A percentile compares a stretch with the other conserved stretches of the same genome.
Conservation (phyloP, 192 early-diverging fungal species). For the Backusella australiensis region DNA sequence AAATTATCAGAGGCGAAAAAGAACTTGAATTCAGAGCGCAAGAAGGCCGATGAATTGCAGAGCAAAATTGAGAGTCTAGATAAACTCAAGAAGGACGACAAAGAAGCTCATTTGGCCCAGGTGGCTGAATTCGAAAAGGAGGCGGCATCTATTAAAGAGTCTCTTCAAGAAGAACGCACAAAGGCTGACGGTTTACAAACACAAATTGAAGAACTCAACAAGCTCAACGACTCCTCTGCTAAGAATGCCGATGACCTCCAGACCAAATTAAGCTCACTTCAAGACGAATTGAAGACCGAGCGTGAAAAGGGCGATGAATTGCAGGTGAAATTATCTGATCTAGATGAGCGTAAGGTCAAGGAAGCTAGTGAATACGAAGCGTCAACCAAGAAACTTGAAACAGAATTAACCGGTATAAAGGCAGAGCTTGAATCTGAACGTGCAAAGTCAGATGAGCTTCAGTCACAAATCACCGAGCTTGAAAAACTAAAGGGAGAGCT, state of each 20-base stretch:
- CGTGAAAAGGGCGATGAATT: background rate
- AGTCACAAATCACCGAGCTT: background rate
- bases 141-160: background rate
- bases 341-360: background rate
- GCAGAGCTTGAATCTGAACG: conserved; percentile 1
- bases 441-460: background rate
- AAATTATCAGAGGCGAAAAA: background rate
- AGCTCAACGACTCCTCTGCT: background rate
- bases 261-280: background rate
- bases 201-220: background rate
- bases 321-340: background rate
- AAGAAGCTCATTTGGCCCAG: background rate
- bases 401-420: background rate
- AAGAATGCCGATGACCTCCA: background rate
- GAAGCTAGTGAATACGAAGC: background rate
- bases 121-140: background rate
- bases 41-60: background rate
- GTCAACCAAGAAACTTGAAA: background rate
- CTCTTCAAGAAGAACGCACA: background rate
- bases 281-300: background rate
- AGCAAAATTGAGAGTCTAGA: background rate
- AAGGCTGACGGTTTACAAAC: background rate
- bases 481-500: background rate
- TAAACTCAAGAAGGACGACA: background rate
- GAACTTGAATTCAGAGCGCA: background rate